Base-by-base conservation (phyloP, 139 green algal species). In the Choricystis sp. region DNA sequence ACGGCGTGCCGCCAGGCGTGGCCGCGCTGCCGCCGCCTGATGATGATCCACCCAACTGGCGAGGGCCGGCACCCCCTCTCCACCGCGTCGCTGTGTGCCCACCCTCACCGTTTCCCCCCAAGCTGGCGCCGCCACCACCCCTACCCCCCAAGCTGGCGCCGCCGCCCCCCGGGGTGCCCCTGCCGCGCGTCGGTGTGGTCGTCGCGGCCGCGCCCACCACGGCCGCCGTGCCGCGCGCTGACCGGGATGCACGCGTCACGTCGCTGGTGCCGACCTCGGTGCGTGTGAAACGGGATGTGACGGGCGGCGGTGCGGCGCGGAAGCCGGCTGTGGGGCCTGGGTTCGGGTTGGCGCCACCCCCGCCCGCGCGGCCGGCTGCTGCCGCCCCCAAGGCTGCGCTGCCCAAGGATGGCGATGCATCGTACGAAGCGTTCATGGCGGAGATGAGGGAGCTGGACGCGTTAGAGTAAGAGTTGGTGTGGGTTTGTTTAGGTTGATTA, bases 181-280 rank as follows among this genome's bases (percentile, higher is more conserved):
- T 52, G 9, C 9, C 40, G 40, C 40, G 9, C 40, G 40, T 16
- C 40, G 40, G 9, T 9, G 9, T 16, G 16, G 40, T 52, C 40
- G 16, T 52, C 16, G 9, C 40, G 40, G 40, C 40, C 40, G 40
- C 40, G 40, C 40, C 40, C 9, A 16, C 40, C 16, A 52, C 40
- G 9, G 9, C 40, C 40, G 40, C 9, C 40, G 40, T 9, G 9
- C 9, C 40, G 9, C 40, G 40, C 40, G 9, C 40, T 9, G 40
- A 16, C 16, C 40, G 40, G 40, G 9, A 16, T 9, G 40, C 40
- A 16, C 9, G 40, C 16, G 9, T 16, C 9, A 9, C 9, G 40
- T 52, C 40, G 63, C 59, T 83, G 80, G 75, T 89, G 19, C 83
- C 83, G 19, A 77, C 83, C 0, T 77, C 79, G 2, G 71, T 89